These are phyloP conservation scores for Boletus vinaceobasis DNA, from an alignment of 768 basidiomycete species.

Conservation along the genomic window DNA sequence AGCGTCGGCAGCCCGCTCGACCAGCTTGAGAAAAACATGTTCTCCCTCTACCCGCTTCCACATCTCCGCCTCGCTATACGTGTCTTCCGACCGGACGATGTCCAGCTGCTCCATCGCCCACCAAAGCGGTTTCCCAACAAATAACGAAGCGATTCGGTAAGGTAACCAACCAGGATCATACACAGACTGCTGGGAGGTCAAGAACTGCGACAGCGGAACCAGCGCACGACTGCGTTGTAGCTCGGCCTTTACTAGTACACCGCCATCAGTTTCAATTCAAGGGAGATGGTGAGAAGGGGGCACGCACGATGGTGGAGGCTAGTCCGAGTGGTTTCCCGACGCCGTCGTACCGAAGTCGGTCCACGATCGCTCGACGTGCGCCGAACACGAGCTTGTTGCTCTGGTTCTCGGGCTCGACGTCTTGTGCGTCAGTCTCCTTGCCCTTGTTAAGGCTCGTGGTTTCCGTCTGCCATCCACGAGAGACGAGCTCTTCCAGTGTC, in stretches of 20 bases:
- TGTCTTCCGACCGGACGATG: slow-evolving; percentile 61
- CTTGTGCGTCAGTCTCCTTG: slow-evolving; percentile 8
- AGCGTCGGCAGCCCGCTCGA: slow-evolving; percentile 64
- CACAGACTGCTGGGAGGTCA: slow-evolving; percentile 54
- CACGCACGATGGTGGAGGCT: slow-evolving; percentile 70
- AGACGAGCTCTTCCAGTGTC: slow-evolving; percentile 59
- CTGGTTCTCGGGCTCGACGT: slow-evolving; percentile 12
- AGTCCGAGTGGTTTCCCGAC: slow-evolving; percentile 75
- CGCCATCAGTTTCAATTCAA: slow-evolving; percentile 21
- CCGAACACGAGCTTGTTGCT: slow-evolving; percentile 58
- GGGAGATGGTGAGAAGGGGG: background rate
- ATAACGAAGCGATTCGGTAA: slow-evolving; percentile 61
- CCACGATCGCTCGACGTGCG: slow-evolving; percentile 52
- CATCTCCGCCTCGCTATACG: slow-evolving; percentile 39
- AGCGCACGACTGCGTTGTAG: slow-evolving; percentile 45
- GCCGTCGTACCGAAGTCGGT: slow-evolving; percentile 59
- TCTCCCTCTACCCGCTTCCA: slow-evolving; percentile 67
- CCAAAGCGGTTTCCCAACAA: slow-evolving; percentile 79
- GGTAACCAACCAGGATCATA: slow-evolving; percentile 70
- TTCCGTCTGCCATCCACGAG: slow-evolving; percentile 49
- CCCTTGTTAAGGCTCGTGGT: slow-evolving; percentile 9
- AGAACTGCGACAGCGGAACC: slow-evolving; percentile 52
- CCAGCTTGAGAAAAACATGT: slow-evolving; percentile 62
- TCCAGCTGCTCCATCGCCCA: slow-evolving; percentile 84
- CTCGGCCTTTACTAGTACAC: slow-evolving; percentile 65